Conservation (phyloP, 2,329 filamentous ascomycete species). For the Aspergillus fumigatiaffinis region DNA sequence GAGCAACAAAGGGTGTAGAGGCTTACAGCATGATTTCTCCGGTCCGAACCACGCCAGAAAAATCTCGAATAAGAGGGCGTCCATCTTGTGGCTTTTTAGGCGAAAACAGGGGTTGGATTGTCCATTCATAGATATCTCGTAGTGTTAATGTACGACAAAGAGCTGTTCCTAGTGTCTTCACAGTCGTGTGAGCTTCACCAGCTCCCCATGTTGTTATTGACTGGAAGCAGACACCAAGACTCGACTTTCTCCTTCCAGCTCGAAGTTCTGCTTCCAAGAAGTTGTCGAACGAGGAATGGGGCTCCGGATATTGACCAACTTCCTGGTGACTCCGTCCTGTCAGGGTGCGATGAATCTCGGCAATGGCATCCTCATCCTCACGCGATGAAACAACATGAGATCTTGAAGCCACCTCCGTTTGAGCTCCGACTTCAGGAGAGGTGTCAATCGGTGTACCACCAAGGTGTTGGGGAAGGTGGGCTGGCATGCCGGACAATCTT, state of each 20-base stretch:
- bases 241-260: conserved; percentile 59
- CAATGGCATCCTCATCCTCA: conserved; percentile 29
- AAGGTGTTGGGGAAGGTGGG: conserved; percentile 22
- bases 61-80: conserved; percentile 57
- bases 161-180: conserved; percentile 65
- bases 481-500: conserved; percentile 20
- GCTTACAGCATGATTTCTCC: conserved; percentile 62
- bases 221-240: conserved; percentile 70
- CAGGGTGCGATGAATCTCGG: conserved; percentile 28
- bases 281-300: conserved; percentile 61
- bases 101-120: conserved; percentile 47
- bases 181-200: conserved; percentile 58
- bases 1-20: not conserved
- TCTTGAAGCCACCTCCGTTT: conserved; percentile 8
- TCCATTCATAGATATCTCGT: conserved; percentile 58
- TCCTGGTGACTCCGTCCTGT: conserved; percentile 17
- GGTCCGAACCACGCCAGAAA: conserved; percentile 61
- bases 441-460: conserved; percentile 16
- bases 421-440: conserved; percentile 13
- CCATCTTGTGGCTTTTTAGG: conserved; percentile 43
- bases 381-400: conserved; percentile 26
- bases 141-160: conserved; percentile 73
- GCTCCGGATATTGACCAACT: conserved; percentile 23
- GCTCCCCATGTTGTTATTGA: conserved; percentile 67
- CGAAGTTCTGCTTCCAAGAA: conserved; percentile 70